Base-by-base conservation (phyloP, 495 filamentous ascomycete species). In the Paragyromitra xinjiangensis region DNA sequence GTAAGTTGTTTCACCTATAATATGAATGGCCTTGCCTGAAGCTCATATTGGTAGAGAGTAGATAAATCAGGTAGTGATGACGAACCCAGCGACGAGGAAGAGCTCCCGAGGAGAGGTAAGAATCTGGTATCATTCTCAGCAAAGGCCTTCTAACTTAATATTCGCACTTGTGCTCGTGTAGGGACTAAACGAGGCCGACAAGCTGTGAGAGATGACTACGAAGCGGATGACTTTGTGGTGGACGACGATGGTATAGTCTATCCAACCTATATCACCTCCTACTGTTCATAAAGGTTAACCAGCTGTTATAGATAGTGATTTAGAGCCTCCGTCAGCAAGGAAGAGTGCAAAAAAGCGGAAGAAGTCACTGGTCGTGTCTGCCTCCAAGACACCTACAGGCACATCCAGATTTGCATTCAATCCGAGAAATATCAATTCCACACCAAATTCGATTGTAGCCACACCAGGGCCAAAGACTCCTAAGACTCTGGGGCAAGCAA, bases 351-450 rank as follows among this genome's bases (percentile, higher is more conserved):
- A 90, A 82, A 97, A 95, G 81, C 87, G 91, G 72, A 95, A 95
- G 82, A 87, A 90, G 59, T 85, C 90, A 2, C 82, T 87, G 39
- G 71, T 85, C 2, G 87, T 89, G 85, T 87, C 29, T 88, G 91
- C 53, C 39, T 77, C 88, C 3, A 87, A 90, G 79, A 89, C 88
- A 78, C 89, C 85, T 61, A 84, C 90, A 5, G 84, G 84, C 14
- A 83, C 88, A 29, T 94, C 95, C 0, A 95, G 64, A 59, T 80
- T 82, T 67, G 70, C 66, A 2, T 80, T 80, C 24, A 93, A 8
- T 91, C 95, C 7, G 86, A 91, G 75, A 89, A 97, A 78, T 96
- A 94, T 95, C 89, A 88, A 24, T 96, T 92, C 80, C 92, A 98
- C 79, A 92, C 94, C 0, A 87, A 94, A n/a, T 91, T 88, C 69